A percentile compares a stretch with the other conserved stretches of the same genome.
phyloP scores from a whole-genome alignment of 1,284 basidiomycete genomes.

The Chondrostereum purpureum region DNA sequence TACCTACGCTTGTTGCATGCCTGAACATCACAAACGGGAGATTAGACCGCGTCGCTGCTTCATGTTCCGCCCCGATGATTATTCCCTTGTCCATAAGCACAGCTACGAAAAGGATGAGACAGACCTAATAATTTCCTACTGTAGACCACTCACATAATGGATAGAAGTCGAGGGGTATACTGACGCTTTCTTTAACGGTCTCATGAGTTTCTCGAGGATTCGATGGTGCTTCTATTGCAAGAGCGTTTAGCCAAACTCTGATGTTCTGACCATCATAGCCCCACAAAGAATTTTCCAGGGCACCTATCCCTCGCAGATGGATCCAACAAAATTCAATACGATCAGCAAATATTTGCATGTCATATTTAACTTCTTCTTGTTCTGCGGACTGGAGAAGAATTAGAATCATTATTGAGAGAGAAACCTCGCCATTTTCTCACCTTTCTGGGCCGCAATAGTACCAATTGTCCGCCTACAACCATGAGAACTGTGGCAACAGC shows the following conservation, averaged over 20 bases:
- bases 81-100: slow-evolving; percentile 99
- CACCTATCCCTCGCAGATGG: slow-evolving; percentile 86
- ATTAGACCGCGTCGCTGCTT: slow-evolving; percentile 69
- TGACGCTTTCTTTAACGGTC: slow-evolving; percentile 87
- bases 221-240: slow-evolving; percentile 70
- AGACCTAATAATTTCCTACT: slow-evolving; percentile 5
- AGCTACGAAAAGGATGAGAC: slow-evolving; percentile 41
- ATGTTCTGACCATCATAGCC: slow-evolving; percentile 90
- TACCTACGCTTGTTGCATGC: slow-evolving; percentile 79
- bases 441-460: slow-evolving; percentile 81
- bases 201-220: slow-evolving; percentile 41
- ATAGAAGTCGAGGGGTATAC: slow-evolving; percentile 89
- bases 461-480: slow-evolving; percentile 90
- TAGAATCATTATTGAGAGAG: too few species aligned
- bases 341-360: slow-evolving; percentile 95
- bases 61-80: slow-evolving; percentile 93
- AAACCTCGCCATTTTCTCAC: slow-evolving; percentile 28
- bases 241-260: slow-evolving; percentile 91
- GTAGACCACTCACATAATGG: slow-evolving; percentile 72
- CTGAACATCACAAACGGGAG: slow-evolving; percentile 91
- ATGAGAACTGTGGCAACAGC: slow-evolving; percentile 94
- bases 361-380: slow-evolving; percentile 94
- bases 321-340: slow-evolving; percentile 99
- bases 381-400: slow-evolving; percentile 52
- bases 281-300: slow-evolving; percentile 96